Percentiles rank a stretch among this genome's conserved stretches.
phyloP scores from a whole-genome alignment of 75 land plant species.

The Pinus albicaulis region DNA sequence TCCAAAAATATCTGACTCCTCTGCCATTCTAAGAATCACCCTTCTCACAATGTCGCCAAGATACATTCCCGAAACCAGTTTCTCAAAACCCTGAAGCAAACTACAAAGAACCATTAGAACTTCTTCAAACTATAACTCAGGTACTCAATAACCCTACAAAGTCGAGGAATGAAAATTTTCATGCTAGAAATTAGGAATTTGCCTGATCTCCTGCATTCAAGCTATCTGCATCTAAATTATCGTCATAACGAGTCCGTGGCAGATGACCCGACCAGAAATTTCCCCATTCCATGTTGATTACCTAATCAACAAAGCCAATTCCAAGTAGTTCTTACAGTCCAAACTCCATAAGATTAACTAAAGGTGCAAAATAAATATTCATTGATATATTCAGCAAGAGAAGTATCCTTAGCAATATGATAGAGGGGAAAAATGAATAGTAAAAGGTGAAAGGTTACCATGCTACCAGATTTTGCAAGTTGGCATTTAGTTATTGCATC shows the following conservation, averaged over 20 bases:
- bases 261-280: conserved; percentile 94
- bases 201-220: conserved; percentile 83
- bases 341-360: background rate
- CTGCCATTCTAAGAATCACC: conserved; percentile 72
- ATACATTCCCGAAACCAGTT: conserved; percentile 97
- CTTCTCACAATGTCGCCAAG: conserved; percentile 92
- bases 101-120: background rate
- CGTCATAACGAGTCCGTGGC: conserved; percentile 85
- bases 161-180: background rate
- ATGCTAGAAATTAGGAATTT: conserved; percentile 8
- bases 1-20: conserved; percentile 72
- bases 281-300: conserved; percentile 98
- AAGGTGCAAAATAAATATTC: background rate
- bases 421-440: background rate
- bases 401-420: background rate
- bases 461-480: conserved; percentile 68
- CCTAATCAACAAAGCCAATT: conserved; percentile 39
- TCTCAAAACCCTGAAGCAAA: conserved; percentile 84
- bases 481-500: conserved; percentile 84
- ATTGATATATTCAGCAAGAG: background rate
- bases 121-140: background rate
- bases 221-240: conserved; percentile 80
- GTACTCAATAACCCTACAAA: background rate
- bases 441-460: conserved; percentile 42
- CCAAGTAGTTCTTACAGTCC: background rate